Percentiles rank a stretch among this genome's conserved stretches.
Evolutionary conservation across 2,329 filamentous ascomycete species (phyloP).

Genomic region (Penicillium sp.): DNA sequence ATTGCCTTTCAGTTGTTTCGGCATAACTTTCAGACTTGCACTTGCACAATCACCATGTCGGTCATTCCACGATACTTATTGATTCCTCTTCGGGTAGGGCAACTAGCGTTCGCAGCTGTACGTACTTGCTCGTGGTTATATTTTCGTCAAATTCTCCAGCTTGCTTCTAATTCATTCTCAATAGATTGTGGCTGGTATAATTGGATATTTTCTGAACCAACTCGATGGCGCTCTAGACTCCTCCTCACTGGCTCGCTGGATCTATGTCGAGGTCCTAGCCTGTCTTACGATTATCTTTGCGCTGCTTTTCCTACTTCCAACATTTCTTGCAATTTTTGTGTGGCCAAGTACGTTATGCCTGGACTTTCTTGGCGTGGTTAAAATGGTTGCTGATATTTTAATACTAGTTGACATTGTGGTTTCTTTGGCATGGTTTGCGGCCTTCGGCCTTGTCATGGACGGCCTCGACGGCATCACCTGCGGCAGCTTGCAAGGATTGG

Average conservation of each 20-base stretch:
- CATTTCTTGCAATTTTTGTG: conserved; percentile 61
- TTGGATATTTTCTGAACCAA: conserved; percentile 60
- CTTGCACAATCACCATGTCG: conserved; percentile 35
- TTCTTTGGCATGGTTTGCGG: conserved; percentile 65
- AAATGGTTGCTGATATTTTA: neutral
- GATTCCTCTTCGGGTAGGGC: conserved; percentile 55
- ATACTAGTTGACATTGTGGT: conserved; percentile 60
- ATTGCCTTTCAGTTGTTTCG: too few species aligned
- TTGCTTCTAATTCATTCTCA: conserved; percentile 15
- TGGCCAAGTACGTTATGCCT: conserved; percentile 51
- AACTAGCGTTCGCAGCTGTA: conserved; percentile 67
- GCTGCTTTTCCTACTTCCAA: conserved; percentile 69
- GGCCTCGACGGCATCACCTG: conserved; percentile 51
- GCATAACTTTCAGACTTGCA: neutral
- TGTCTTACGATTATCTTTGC: conserved; percentile 65
- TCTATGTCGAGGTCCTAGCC: conserved; percentile 73
- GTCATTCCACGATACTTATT: conserved; percentile 53
- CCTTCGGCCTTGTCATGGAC: conserved; percentile 63
- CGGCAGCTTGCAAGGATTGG: conserved; percentile 58
- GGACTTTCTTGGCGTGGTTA: neutral
- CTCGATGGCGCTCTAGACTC: conserved; percentile 41
- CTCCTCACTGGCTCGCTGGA: conserved; percentile 61
- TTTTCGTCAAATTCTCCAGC: conserved; percentile 21
- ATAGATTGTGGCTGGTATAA: conserved; percentile 61
- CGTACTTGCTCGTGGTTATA: conserved; percentile 19